Conservation (phyloP, 2,329 filamentous ascomycete genomes). For the Fusarium graminum region DNA sequence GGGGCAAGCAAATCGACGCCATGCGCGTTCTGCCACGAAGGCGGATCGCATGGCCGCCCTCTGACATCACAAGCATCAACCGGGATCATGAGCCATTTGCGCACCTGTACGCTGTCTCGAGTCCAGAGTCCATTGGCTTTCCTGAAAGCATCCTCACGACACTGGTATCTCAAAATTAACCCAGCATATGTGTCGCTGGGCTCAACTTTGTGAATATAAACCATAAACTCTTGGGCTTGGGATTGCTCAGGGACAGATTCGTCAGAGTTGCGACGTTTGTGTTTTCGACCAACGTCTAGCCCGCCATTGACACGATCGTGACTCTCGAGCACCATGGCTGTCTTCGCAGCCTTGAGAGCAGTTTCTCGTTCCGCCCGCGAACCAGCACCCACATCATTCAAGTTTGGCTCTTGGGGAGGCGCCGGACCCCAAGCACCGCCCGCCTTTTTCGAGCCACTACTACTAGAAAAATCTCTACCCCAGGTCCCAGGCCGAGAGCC, state of each 20-base stretch:
- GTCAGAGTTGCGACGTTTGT: slow-evolving; percentile 78
- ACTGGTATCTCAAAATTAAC: slow-evolving; percentile 90
- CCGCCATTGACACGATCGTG: slow-evolving; percentile 71
- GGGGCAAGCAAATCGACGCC: slow-evolving; percentile 65
- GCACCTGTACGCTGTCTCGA: slow-evolving; percentile 87
- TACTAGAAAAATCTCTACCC: slow-evolving; percentile 36
- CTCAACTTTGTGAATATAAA: slow-evolving; percentile 90
- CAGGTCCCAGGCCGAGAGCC: slow-evolving; percentile 41
- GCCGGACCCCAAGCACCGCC: slow-evolving; percentile 63
- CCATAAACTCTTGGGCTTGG: slow-evolving; percentile 80
- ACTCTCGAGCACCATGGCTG: slow-evolving; percentile 71
- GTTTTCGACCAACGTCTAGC: slow-evolving; percentile 66
- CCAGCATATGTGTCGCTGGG: slow-evolving; percentile 90
- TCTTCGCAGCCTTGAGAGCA: slow-evolving; percentile 67
- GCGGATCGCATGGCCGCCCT: slow-evolving; percentile 74
- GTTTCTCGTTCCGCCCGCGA: slow-evolving; percentile 67
- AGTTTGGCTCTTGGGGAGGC: slow-evolving; percentile 55
- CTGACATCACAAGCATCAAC: slow-evolving; percentile 91
- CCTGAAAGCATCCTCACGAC: slow-evolving; percentile 82
- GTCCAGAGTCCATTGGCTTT: slow-evolving; percentile 96
- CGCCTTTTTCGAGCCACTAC: slow-evolving; percentile 33
- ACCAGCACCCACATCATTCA: slow-evolving; percentile 67
- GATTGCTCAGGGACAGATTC: slow-evolving; percentile 66
- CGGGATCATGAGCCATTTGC: slow-evolving; percentile 84
- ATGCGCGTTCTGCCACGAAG: slow-evolving; percentile 56